Base-by-base conservation (phyloP, 768 basidiomycete genomes). In the Neoboletus magnificus region DNA sequence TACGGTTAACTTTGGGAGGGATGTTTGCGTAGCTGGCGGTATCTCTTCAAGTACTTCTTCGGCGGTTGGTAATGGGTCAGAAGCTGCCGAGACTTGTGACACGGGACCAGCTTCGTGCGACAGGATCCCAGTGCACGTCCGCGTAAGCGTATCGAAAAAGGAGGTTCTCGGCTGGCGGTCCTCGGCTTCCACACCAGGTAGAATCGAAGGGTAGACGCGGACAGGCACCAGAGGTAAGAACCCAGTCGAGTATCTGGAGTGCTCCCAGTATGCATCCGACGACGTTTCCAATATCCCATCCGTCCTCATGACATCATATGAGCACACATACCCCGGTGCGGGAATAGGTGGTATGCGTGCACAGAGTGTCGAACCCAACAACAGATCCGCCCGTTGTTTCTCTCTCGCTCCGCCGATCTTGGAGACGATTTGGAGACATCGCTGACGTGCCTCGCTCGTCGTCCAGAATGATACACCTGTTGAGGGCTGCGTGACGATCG, bases 391-490 rank as follows among this genome's bases (percentile, higher is more conserved):
- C 33, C 92, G 77, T 13, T 76, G 74, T 58, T 78, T 82, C 71
- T 94, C 92, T 56, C 72, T 73, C 5, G 76, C 73, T 0, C 91
- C 91, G 1, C 90, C 92, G 36, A 96, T 91, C 66, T 89, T 90
- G 35, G 78, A 76, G 5, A 92, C 84, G 53, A 95, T 93, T n/a
- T 82, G 77, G 20, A 86, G 72, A 62, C 86, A 87, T 5, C 91
- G 80, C 47, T 82, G 79, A 41, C 82, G 81, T 0, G 91, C 91
- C 66, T 93, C 92, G 0, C 70, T 66, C 0, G 91, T 94, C 6
- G 89, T 86, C 89, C 90, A 96, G 57, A 93, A 92, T 44, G 81
- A 76, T 8, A 89, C 74, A 15, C 18, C 9, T 11, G 45, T 33
- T 18, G 32, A 2, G 15, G n/a, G 7, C 16, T 23, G 20, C 10